Base-by-base conservation (phyloP, 306 rosid genomes). In the Nissolia schottii region DNA sequence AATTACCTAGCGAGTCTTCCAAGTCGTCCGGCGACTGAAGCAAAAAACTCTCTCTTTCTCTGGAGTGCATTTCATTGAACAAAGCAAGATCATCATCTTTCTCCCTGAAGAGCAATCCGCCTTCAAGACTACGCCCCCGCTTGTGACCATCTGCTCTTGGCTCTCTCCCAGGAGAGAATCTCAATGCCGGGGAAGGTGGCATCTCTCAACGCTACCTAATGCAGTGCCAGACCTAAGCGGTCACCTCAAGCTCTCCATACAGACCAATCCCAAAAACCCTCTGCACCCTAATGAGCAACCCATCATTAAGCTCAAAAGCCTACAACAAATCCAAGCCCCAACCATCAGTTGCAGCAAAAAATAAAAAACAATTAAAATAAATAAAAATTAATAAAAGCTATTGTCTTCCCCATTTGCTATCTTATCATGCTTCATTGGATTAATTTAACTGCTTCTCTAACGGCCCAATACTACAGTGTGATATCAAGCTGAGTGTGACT, bases 111-210 rank as follows among this genome's bases (percentile, higher is more conserved):
- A 84, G 67, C 81, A 87, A 35, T 45, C 90, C 90, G 2, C 90
- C 61, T 51, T 91, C 97, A 16, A 91, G 87, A 78, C 95, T 91
- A 31, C 78, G 88, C 3, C 97, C 90, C 71, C 97, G 78, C 82
- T 80, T 83, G 80, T 91, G 93, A 63, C 81, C 87, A 59, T 73
- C 77, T 31, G 59, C 82, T 68, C 86, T 91, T 7, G 55, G 48
- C 76, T 86, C 96, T 73, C 87, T 79, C 25, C 86, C 91, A 0
- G 91, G 96, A 71, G 96, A 88, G 83, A 45, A 84, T 77, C 94
- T 81, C 88, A 88, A 27, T 50, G 90, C 87, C 4, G 96, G 96
- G 27, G 96, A 88, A 66, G 92, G 87, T 20, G 96, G 92, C 94
- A 90, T 90, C 84, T 80, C 76, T n/a, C n/a, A n/a, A n/a, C 32